phyloP scores from a whole-genome alignment of 495 filamentous ascomycete species.

The Letharia columbiana region DNA sequence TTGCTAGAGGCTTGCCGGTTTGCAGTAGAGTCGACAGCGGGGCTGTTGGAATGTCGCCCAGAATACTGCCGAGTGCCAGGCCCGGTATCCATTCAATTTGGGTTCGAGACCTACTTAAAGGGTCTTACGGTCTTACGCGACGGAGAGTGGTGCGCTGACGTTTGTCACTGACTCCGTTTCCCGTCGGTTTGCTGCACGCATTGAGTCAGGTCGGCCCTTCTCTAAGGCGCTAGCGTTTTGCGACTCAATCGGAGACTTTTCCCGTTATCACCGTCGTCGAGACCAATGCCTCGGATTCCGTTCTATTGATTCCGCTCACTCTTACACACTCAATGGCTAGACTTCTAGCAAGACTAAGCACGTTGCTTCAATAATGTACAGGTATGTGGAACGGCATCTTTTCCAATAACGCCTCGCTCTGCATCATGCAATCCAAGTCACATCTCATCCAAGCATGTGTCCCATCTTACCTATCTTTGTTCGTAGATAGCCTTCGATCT shows the following conservation, averaged over 20 bases:
- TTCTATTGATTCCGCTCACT: neutral
- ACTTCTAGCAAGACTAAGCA: neutral
- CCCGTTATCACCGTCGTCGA: neutral
- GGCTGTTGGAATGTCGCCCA: slow-evolving; percentile 10
- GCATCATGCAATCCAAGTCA: slow-evolving; percentile 1
- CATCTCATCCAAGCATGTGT: slow-evolving; percentile 46
- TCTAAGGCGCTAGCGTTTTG: neutral
- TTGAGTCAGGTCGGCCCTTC: slow-evolving; percentile 16
- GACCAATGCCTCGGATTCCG: neutral
- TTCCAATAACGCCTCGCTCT: slow-evolving; percentile 22
- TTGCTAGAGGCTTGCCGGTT: slow-evolving; percentile 32
- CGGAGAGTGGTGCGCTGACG: slow-evolving; percentile 7
- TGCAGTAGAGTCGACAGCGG: slow-evolving; percentile 9
- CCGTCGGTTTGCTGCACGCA: slow-evolving; percentile 14
- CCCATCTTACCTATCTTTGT: slow-evolving; percentile 82
- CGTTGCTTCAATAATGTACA: neutral
- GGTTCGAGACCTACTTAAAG: slow-evolving; percentile 4
- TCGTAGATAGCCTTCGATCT: slow-evolving; percentile 85
- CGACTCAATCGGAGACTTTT: slow-evolving; percentile 1
- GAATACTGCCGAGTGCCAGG: slow-evolving; percentile 15
- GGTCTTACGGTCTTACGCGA: slow-evolving; percentile 3
- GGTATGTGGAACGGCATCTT: neutral
- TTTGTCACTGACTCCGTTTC: slow-evolving; percentile 7
- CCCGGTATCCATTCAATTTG: slow-evolving; percentile 20
- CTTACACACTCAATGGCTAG: neutral